phyloP scores from a whole-genome alignment of 2,329 filamentous ascomycete species.

The Penicillium sp. region DNA sequence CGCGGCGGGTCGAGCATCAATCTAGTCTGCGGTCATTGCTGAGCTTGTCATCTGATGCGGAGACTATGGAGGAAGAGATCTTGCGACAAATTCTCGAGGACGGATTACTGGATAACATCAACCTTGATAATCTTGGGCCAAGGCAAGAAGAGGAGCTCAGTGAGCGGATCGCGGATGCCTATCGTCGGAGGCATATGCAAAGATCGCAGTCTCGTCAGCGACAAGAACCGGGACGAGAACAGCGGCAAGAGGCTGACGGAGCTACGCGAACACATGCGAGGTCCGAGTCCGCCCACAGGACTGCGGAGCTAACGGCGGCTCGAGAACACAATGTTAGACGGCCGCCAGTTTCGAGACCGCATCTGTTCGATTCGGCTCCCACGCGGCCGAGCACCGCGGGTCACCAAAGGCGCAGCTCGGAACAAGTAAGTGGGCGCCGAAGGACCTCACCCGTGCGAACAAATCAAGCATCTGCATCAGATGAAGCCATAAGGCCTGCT shows the following conservation, averaged over 20 bases:
- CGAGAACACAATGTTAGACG: constrained; percentile 22
- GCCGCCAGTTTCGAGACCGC: constrained; percentile 33
- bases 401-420: constrained; percentile 39
- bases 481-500: constrained; percentile 34
- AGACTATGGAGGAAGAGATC: constrained; percentile 80
- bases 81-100: constrained; percentile 85
- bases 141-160: constrained; percentile 85
- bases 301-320: constrained; percentile 16
- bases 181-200: constrained; percentile 65
- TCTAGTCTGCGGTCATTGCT: constrained; percentile 82
- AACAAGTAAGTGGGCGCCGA: constrained; percentile 32
- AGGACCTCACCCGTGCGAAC: constrained; percentile 35
- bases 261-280: constrained; percentile 29
- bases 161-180: constrained; percentile 85
- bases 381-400: constrained; percentile 20
- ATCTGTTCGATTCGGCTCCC: constrained; percentile 33
- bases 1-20: constrained; percentile 77
- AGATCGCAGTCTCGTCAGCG: constrained; percentile 41
- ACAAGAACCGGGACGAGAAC: constrained; percentile 31
- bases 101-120: constrained; percentile 80
- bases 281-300: constrained; percentile 33
- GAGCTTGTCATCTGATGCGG: constrained; percentile 68
- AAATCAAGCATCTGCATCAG: constrained; percentile 35
- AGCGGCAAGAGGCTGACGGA: constrained; percentile 32
- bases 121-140: constrained; percentile 81